Conservation (phyloP, 495 filamentous ascomycete genomes). For the Stereocaulon alpinum region DNA sequence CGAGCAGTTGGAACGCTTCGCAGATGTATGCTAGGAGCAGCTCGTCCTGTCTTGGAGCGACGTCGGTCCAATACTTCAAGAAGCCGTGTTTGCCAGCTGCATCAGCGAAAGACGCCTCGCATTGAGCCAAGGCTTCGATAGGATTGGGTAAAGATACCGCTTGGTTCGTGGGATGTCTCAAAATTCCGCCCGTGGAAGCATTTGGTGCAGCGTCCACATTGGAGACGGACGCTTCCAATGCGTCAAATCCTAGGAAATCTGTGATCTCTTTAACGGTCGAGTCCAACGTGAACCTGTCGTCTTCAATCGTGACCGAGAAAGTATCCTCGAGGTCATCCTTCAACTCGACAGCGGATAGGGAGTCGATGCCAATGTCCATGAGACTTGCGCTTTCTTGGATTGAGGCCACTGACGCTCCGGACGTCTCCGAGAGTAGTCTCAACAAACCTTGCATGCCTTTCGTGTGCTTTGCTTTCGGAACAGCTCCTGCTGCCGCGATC, state of each 20-base stretch:
- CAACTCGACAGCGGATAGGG: constrained; percentile 19
- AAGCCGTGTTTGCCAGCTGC: constrained; percentile 14
- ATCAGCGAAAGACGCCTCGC: constrained; percentile 2
- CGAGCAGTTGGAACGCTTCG: constrained; percentile 30
- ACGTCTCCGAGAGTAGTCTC: constrained; percentile 14
- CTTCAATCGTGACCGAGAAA: constrained; percentile 16
- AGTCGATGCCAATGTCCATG: constrained; percentile 20
- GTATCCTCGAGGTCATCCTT: constrained; percentile 17
- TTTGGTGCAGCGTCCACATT: no score
- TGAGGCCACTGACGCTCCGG: constrained; percentile 8
- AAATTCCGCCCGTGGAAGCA: no score
- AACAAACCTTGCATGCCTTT: neutral
- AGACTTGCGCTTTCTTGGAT: constrained; percentile 10
- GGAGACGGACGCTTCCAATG: no score
- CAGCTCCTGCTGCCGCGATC: neutral
- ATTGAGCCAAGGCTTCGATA: constrained; percentile 7
- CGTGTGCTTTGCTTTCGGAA: neutral
- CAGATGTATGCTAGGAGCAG: constrained; percentile 31
- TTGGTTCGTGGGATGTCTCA: no score
- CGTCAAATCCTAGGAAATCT: no score
- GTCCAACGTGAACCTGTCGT: constrained; percentile 12
- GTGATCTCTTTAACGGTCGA: constrained; percentile 13
- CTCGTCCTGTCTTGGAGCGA: constrained; percentile 24
- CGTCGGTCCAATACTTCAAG: constrained; percentile 24
- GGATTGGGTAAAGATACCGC: no score